Evolutionary conservation across 2,329 filamentous ascomycete species (phyloP), one percentile per base, ranked within the genome.

Genomic region (Curvularia sp.): DNA sequence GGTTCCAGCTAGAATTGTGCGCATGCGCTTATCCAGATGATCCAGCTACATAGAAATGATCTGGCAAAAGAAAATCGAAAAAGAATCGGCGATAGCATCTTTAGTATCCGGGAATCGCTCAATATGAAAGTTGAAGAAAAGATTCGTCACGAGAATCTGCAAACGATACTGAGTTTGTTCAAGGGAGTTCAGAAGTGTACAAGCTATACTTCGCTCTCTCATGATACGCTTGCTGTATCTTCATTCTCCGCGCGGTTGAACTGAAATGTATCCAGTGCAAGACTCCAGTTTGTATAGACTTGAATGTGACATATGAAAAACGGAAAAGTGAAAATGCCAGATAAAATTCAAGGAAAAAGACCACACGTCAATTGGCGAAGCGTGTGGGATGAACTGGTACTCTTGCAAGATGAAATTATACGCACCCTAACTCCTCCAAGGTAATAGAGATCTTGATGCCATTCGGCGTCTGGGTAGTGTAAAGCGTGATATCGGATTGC

Each of bases 381-480:
- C 2, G 10, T 18, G 15, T 9, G 18, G 9, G 8, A 12, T 12
- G n/a, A 18, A 22, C 46, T 24, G 5, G 7, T 41, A n/a, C 24
- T 28, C 6, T 8, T 22, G 28, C n/a, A 30, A 28, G 13, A 39
- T 9, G 20, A 28, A 35, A 41, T 28, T 5, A 28, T 30, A 62
- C 71, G 52, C 70, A 79, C 66, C 89, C 89, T 4, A 97, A 84
- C 79, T 96, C 93, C 79, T 96, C 92, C 15, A 97, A 81, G 9
- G 91, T 84, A 65, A 97, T 96, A 56, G 91, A 93, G 61, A 92
- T 86, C 77, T 96, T 97, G 83, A 95, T 90, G 63, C 93, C 92
- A 79, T 97, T 97, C 46, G 93, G 92, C 51, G 93, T 97, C 71
- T 88, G 85, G 12, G 85, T 84, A 12, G 92, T 96, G 81, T 95